These are phyloP conservation scores for Neoscytalidium dimidiatum DNA, from an alignment of 2,329 filamentous ascomycete genomes.

Conservation along the genomic window DNA sequence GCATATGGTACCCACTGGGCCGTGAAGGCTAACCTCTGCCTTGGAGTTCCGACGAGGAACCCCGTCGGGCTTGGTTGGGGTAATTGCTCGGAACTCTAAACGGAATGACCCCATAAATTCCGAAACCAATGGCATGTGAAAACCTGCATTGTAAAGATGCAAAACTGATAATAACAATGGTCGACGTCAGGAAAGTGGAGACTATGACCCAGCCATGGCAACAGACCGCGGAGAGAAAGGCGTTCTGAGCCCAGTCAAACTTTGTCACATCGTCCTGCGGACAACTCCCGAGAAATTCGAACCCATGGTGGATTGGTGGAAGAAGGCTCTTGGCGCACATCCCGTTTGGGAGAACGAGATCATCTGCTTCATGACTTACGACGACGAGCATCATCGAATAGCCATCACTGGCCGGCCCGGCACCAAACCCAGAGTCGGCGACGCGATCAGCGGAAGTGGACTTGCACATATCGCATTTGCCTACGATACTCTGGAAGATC, in stretches of 20 bases:
- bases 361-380: conserved; percentile 45
- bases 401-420: conserved; percentile 33
- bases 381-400: conserved; percentile 52
- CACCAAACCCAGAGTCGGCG: neutral
- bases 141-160: too few relatives aligned
- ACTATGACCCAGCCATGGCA: neutral
- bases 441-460: conserved; percentile 26
- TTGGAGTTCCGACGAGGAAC: neutral
- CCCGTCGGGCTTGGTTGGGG: neutral
- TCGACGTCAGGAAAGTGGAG: too few relatives aligned
- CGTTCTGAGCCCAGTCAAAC: neutral
- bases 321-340: conserved; percentile 39
- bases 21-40: neutral
- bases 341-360: conserved; percentile 28
- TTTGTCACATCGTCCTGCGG: conserved; percentile 30
- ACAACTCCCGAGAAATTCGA: conserved; percentile 27
- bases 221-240: neutral
- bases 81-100: neutral
- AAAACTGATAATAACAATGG: neutral
- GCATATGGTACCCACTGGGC: neutral
- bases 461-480: conserved; percentile 47
- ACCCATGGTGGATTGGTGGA: conserved; percentile 41
- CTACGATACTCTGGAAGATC: conserved; percentile 38
- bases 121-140: neutral
- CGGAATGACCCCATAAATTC: neutral